Evolutionary conservation across 345 rosid species (phyloP).

Genomic region (Sonneratia alba): DNA sequence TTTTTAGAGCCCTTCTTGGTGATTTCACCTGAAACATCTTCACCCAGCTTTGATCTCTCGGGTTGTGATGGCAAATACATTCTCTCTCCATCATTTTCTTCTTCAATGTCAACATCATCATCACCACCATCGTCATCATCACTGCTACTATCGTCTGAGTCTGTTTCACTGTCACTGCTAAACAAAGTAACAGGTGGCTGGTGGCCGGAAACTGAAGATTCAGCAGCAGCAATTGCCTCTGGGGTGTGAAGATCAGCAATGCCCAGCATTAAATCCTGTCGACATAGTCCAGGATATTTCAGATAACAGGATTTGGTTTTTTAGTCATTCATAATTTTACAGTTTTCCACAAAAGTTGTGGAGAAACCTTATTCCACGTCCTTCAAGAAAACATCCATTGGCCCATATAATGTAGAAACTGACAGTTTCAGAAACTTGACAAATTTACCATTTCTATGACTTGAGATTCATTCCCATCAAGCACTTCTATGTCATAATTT

Average conservation of each 20-base stretch:
- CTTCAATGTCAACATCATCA: neutral
- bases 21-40: constrained; percentile 9
- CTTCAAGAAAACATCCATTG: neutral
- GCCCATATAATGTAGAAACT: neutral
- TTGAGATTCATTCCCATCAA: constrained; percentile 56
- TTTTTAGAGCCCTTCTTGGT: constrained; percentile 19
- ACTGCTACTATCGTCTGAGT: constrained; percentile 19
- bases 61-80: constrained; percentile 1
- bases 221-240: constrained; percentile 76
- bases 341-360: neutral
- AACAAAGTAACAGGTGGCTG: constrained; percentile 20
- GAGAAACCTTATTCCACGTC: neutral
- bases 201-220: constrained; percentile 47
- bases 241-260: constrained; percentile 87
- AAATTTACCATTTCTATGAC: constrained; percentile 64
- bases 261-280: constrained; percentile 80
- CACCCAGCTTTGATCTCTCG: constrained; percentile 8
- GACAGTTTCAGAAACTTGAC: neutral
- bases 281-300: neutral
- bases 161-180: constrained; percentile 27
- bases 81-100: neutral
- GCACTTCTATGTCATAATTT: constrained; percentile 57
- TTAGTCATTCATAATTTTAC: neutral
- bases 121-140: constrained; percentile 16
- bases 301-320: neutral